Percentiles rank a stretch among this genome's conserved stretches.
Conservation (phyloP, 2,329 filamentous ascomycete species). For the Dendryphion nanum region DNA sequence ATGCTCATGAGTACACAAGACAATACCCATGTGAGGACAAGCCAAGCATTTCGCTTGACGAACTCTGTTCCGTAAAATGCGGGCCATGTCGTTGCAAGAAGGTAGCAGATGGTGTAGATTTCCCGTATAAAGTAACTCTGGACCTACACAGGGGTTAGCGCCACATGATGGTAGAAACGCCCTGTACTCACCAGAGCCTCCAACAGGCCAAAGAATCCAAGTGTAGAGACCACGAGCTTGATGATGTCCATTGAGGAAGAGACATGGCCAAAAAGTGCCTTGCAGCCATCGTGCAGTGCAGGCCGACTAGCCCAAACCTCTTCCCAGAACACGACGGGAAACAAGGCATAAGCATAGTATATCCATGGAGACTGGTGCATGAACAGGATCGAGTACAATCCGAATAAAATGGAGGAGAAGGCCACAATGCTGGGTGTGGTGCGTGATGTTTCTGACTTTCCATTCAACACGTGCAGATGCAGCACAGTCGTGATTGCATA, state of each 20-base stretch:
- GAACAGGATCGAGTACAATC: constrained; percentile 75
- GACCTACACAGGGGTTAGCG: constrained; percentile 55
- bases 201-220: constrained; percentile 71
- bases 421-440: constrained; percentile 58
- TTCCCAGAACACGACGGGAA: constrained; percentile 95
- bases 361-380: constrained; percentile 75
- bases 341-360: constrained; percentile 90
- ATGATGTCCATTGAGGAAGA: constrained; percentile 57
- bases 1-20: constrained; percentile 82
- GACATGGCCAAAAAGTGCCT: constrained; percentile 68
- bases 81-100: constrained; percentile 78
- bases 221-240: constrained; percentile 61
- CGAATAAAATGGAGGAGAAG: constrained; percentile 75
- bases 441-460: constrained; percentile 63
- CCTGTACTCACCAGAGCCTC: constrained; percentile 63
- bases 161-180: not conserved
- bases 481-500: constrained; percentile 88
- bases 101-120: constrained; percentile 77
- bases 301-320: constrained; percentile 79
- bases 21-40: constrained; percentile 69
- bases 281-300: constrained; percentile 66
- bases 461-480: constrained; percentile 80
- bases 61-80: constrained; percentile 71
- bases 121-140: constrained; percentile 90
- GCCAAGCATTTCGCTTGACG: constrained; percentile 60